Percentiles rank a stretch among this genome's conserved stretches.
Evolutionary conservation across 2,329 filamentous ascomycete genomes (phyloP).

Genomic region (Sclerotinia nivalis): DNA sequence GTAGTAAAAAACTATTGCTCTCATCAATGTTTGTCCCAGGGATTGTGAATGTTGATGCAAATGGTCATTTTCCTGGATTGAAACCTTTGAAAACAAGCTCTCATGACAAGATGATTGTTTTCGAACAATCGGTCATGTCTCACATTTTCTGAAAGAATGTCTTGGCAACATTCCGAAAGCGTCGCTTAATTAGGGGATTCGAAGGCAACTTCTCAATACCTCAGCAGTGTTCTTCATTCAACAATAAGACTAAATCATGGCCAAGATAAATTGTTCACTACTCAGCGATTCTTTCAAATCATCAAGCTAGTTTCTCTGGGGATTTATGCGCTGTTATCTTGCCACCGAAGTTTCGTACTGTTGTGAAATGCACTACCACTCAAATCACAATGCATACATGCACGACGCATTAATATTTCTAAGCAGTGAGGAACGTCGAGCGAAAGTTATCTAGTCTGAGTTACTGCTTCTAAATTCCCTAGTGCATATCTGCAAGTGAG

Average conservation of each 20-base stretch:
- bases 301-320: background rate
- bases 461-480: background rate
- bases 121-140: background rate
- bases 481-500: constrained; percentile 14
- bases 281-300: background rate
- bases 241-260: background rate
- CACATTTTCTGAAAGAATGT: background rate
- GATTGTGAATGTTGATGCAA: background rate
- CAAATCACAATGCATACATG: background rate
- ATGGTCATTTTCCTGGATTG: background rate
- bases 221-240: background rate
- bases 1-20: background rate
- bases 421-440: background rate
- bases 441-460: background rate
- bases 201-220: background rate
- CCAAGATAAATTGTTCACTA: background rate
- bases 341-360: background rate
- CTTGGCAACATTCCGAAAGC: constrained; percentile 6
- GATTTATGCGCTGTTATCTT: no score
- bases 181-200: constrained; percentile 15
- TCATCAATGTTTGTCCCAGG: background rate
- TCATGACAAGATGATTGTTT: background rate
- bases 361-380: background rate
- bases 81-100: background rate
- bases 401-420: background rate